phyloP scores from a whole-genome alignment of 768 basidiomycete species.

The Termitomyces sp. region DNA sequence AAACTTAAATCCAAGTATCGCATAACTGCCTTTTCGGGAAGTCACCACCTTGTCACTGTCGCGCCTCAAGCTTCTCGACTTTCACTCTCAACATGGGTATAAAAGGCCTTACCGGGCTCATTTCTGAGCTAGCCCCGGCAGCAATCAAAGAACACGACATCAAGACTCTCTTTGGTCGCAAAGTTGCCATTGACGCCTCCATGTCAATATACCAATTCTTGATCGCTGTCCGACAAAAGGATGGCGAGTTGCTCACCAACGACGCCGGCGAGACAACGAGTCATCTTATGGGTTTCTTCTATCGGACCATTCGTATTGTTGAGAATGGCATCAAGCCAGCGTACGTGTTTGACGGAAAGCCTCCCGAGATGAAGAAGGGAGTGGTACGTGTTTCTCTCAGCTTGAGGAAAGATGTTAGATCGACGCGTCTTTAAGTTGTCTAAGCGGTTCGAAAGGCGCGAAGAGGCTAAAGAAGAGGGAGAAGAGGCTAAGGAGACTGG shows the following conservation, averaged over 20 bases:
- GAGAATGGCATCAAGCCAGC: slow-evolving; percentile 98
- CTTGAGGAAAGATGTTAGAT: neutral
- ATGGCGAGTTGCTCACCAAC: slow-evolving; percentile 95
- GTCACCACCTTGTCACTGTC: neutral
- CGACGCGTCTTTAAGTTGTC: slow-evolving; percentile 57
- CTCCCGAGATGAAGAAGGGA: slow-evolving; percentile 94
- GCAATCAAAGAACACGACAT: slow-evolving; percentile 92
- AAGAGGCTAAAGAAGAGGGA: slow-evolving; percentile 90
- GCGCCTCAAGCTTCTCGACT: neutral
- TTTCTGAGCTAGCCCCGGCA: slow-evolving; percentile 86
- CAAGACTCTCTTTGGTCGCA: slow-evolving; percentile 95
- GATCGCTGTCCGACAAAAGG: slow-evolving; percentile 93
- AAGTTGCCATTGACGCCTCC: slow-evolving; percentile 97
- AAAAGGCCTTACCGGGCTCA: slow-evolving; percentile 87
- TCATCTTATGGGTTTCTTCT: slow-evolving; percentile 99
- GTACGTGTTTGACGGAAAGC: slow-evolving; percentile 98
- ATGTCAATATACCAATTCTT: slow-evolving; percentile 98
- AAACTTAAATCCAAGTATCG: neutral
- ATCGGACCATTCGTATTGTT: slow-evolving; percentile 93
- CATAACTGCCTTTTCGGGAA: neutral
- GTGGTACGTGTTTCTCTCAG: slow-evolving; percentile 58
- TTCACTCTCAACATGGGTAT: slow-evolving; percentile 66
- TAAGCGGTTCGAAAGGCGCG: slow-evolving; percentile 87
- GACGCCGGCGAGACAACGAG: slow-evolving; percentile 98
- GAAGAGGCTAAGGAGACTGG: slow-evolving; percentile 97